phyloP scores from a whole-genome alignment of 768 basidiomycete species.

The Kwoniella mangroviensis region DNA sequence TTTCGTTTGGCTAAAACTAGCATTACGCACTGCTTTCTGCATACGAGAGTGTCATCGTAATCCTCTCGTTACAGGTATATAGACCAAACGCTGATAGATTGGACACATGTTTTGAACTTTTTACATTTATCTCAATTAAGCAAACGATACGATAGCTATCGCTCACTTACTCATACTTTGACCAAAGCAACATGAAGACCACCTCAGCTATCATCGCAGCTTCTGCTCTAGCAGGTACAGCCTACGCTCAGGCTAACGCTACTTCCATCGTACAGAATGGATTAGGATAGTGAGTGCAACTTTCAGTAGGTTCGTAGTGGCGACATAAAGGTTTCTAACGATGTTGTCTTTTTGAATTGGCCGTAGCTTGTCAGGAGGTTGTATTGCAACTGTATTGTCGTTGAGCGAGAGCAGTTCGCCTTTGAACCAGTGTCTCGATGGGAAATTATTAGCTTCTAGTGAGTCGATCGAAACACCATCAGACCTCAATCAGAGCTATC shows the following conservation, averaged over 20 bases:
- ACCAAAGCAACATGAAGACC: slow-evolving; percentile 3
- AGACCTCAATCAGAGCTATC: no score
- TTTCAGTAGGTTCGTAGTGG: not conserved
- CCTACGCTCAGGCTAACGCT: slow-evolving; percentile 2
- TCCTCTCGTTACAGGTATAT: not conserved
- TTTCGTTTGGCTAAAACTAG: not conserved
- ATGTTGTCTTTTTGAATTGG: not conserved
- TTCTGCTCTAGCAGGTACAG: slow-evolving; percentile 8
- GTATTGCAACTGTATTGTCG: slow-evolving; percentile 3
- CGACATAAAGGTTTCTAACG: not conserved
- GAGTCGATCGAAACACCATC: not conserved
- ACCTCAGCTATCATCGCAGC: slow-evolving; percentile 9
- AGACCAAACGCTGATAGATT: no score
- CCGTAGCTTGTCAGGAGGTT: slow-evolving; percentile 1
- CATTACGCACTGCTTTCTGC: not conserved
- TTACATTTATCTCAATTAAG: no score
- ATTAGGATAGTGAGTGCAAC: slow-evolving; percentile 5
- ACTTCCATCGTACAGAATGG: slow-evolving; percentile 2
- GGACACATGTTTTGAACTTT: no score
- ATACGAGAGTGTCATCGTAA: not conserved
- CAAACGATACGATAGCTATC: no score
- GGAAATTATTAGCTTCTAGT: slow-evolving; percentile 7
- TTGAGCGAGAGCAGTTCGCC: not conserved
- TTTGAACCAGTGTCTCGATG: slow-evolving; percentile 13
- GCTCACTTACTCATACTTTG: not conserved